phyloP scores from a whole-genome alignment of 2,329 filamentous ascomycete genomes.

The Penicillium sp. region DNA sequence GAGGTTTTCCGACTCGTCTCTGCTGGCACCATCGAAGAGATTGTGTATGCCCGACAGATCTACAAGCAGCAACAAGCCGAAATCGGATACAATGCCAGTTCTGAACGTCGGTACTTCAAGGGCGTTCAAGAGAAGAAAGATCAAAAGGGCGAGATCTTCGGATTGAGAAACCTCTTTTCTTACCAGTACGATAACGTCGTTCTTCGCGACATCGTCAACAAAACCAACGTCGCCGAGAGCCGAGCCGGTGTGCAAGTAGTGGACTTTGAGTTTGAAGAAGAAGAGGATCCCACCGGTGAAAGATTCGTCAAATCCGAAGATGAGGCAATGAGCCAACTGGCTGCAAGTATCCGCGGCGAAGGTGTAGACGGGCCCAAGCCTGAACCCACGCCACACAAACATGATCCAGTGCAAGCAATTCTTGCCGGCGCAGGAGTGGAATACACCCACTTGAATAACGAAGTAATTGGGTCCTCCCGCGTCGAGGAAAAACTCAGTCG shows the following conservation, averaged over 20 bases:
- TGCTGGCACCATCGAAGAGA: slow-evolving; percentile 90
- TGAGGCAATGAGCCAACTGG: slow-evolving; percentile 68
- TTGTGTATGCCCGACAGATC: slow-evolving; percentile 93
- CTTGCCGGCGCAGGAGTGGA: slow-evolving; percentile 81
- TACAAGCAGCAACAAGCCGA: slow-evolving; percentile 99
- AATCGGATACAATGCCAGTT: slow-evolving; percentile 90
- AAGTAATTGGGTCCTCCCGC: slow-evolving; percentile 87
- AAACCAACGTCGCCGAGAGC: slow-evolving; percentile 93
- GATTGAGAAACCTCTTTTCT: slow-evolving; percentile 77
- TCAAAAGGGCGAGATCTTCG: slow-evolving; percentile 91
- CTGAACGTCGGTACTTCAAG: slow-evolving; percentile 89
- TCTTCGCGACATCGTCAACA: slow-evolving; percentile 93
- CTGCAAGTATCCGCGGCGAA: slow-evolving; percentile 54
- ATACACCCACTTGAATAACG: slow-evolving; percentile 94
- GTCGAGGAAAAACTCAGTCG: slow-evolving; percentile 82
- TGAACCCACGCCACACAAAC: slow-evolving; percentile 41
- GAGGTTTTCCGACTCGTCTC: slow-evolving; percentile 92
- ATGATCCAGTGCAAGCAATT: slow-evolving; percentile 82
- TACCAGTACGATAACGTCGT: slow-evolving; percentile 76
- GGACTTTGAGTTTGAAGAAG: slow-evolving; percentile 67
- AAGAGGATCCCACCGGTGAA: slow-evolving; percentile 48
- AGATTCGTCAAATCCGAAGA: slow-evolving; percentile 52
- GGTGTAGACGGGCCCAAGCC: slow-evolving; percentile 14
- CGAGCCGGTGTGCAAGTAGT: slow-evolving; percentile 75
- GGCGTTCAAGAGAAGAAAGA: slow-evolving; percentile 80